These are phyloP conservation scores for Limnanthes douglasii DNA, from an alignment of 345 rosid species.

Conservation along the genomic window DNA sequence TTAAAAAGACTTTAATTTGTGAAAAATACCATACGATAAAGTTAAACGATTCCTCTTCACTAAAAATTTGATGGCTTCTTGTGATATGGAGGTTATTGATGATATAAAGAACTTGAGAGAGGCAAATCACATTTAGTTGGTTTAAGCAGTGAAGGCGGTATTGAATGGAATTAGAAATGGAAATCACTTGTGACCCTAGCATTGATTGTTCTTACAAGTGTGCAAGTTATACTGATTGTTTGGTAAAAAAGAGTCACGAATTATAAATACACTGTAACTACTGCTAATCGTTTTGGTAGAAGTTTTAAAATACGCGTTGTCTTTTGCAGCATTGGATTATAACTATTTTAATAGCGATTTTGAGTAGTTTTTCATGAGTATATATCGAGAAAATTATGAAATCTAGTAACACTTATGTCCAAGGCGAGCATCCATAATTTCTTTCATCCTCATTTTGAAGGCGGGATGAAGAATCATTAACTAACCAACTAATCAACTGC, in stretches of 20 bases:
- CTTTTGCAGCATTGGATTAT: conserved; percentile 69
- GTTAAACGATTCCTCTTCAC: too few species aligned
- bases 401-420: too few species aligned
- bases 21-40: too few species aligned
- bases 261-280: conserved; percentile 90
- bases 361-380: conserved; percentile 94
- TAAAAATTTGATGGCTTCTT: too few species aligned
- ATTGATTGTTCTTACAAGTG: conserved; percentile 77
- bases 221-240: conserved; percentile 89
- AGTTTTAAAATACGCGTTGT: conserved; percentile 73
- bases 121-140: conserved; percentile 21
- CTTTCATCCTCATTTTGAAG: too few species aligned
- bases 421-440: too few species aligned
- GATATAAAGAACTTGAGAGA: conserved; percentile 16
- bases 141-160: conserved; percentile 15
- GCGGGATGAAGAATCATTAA: too few species aligned
- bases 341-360: conserved; percentile 80
- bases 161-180: conserved; percentile 61
- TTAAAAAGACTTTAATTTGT: too few species aligned
- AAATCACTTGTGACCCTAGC: conserved; percentile 74
- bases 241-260: conserved; percentile 99
- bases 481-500: too few species aligned
- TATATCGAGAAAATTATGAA: too few species aligned
- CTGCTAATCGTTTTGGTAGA: conserved; percentile 95
- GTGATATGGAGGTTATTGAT: conserved; percentile 11